Evolutionary conservation across 306 rosid species (phyloP).

Genomic region (Acmispon strigosus): DNA sequence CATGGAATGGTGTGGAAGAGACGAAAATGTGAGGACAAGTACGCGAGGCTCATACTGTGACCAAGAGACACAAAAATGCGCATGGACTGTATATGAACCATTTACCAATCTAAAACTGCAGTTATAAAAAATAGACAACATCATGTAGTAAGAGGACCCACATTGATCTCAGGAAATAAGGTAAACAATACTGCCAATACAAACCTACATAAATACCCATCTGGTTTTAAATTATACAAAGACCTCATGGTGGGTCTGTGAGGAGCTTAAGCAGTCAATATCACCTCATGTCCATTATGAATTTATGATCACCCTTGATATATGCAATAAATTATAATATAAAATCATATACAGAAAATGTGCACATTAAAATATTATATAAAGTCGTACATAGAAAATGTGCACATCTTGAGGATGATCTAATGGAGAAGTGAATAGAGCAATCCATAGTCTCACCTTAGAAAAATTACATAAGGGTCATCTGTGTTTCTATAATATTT

Average conservation of each 20-base stretch:
- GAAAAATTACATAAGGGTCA: background rate
- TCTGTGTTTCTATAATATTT: background rate
- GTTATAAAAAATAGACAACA: conserved; percentile 3
- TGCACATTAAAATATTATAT: background rate
- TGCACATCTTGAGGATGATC: background rate
- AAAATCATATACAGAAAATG: background rate
- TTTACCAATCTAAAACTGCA: conserved; percentile 24
- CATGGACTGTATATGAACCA: conserved; percentile 10
- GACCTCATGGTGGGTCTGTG: background rate
- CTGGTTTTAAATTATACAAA: background rate
- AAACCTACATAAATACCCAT: background rate
- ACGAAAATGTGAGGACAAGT: conserved; percentile 20
- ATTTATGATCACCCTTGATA: background rate
- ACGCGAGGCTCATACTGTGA: conserved; percentile 20
- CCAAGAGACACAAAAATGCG: conserved; percentile 18
- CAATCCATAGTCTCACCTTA: background rate
- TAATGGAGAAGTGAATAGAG: background rate
- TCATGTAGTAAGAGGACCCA: conserved; percentile 1
- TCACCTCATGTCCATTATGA: background rate
- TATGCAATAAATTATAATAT: background rate
- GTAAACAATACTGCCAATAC: background rate
- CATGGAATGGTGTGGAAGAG: conserved; percentile 21
- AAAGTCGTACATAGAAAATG: background rate
- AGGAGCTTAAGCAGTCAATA: conserved; percentile 3
- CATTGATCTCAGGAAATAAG: background rate